Evolutionary conservation across 1,284 basidiomycete genomes (phyloP).

Genomic region (Rhodotorula sp.): DNA sequence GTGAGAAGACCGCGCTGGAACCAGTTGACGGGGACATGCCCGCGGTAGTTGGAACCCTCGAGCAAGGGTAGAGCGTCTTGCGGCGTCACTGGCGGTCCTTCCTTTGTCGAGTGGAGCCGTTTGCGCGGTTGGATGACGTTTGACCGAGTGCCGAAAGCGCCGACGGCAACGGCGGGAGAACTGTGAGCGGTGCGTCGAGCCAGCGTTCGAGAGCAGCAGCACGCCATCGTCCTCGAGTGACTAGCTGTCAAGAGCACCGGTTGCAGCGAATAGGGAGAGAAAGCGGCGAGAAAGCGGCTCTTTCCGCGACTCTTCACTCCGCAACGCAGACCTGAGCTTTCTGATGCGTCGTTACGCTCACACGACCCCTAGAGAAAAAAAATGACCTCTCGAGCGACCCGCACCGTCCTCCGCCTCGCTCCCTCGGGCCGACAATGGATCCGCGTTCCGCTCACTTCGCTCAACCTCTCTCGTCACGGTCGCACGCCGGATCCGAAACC

Average conservation of each 20-base stretch:
- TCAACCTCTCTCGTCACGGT: slow-evolving; percentile 10
- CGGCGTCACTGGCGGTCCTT: neutral
- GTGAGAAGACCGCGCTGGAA: slow-evolving; percentile 83
- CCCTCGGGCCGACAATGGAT: neutral
- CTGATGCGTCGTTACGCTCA: too few relatives aligned
- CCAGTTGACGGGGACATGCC: slow-evolving; percentile 75
- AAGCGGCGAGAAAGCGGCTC: too few relatives aligned
- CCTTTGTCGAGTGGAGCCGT: slow-evolving; percentile 1
- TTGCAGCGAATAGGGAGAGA: too few relatives aligned
- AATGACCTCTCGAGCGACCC: neutral
- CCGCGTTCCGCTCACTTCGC: neutral
- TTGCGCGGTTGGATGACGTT: too few relatives aligned
- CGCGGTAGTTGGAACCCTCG: slow-evolving; percentile 54
- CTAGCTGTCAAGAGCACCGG: too few relatives aligned
- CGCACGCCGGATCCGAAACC: neutral
- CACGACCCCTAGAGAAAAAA: too few relatives aligned
- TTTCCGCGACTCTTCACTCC: too few relatives aligned
- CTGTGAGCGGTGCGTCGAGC: too few relatives aligned
- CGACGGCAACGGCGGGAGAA: too few relatives aligned
- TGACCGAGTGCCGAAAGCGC: too few relatives aligned
- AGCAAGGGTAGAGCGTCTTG: neutral
- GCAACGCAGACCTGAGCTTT: too few relatives aligned
- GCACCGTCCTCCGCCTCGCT: slow-evolving; percentile 2
- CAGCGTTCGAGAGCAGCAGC: neutral
- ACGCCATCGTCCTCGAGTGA: neutral